A percentile compares a stretch with the other conserved stretches of the same genome.
Conservation (phyloP, 208 protist species). For the Leishmania major region DNA sequence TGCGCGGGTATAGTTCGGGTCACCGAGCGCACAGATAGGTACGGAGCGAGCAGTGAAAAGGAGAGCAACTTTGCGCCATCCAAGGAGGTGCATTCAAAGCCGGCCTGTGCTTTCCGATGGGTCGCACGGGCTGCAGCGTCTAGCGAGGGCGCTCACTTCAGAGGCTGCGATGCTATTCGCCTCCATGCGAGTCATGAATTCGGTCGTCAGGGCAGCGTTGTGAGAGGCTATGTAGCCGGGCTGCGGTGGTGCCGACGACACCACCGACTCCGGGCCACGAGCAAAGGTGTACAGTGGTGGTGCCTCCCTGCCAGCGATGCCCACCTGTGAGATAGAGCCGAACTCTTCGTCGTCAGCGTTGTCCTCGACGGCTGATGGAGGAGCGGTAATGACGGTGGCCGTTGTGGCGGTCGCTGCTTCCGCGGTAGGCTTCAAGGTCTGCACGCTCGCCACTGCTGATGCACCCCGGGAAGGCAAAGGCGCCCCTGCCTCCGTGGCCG, state of each 20-base stretch:
- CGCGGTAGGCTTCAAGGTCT: neutral
- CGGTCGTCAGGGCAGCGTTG: constrained; percentile 2
- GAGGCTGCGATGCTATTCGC: constrained; percentile 14
- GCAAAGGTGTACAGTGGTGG: constrained; percentile 25
- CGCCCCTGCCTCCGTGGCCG: too few species aligned
- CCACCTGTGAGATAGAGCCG: constrained; percentile 26
- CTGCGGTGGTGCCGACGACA: constrained; percentile 17
- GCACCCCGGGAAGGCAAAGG: neutral
- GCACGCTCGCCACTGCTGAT: neutral
- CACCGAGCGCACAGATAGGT: neutral
- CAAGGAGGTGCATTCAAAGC: neutral
- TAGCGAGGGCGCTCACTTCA: constrained; percentile 5
- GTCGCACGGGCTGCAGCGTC: neutral
- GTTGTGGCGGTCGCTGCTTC: neutral
- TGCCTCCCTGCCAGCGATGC: neutral
- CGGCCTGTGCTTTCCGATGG: neutral
- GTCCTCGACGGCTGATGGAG: neutral
- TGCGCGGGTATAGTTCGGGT: neutral
- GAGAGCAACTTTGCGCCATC: neutral
- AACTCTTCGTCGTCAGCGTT: constrained; percentile 21
- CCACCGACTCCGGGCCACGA: constrained; percentile 17
- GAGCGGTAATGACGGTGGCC: neutral
- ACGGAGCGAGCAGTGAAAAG: neutral
- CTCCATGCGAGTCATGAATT: constrained; percentile 22
- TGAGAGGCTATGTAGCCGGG: constrained; percentile 4